phyloP scores from a whole-genome alignment of 2,329 filamentous ascomycete species.

The Coniella vitis region DNA sequence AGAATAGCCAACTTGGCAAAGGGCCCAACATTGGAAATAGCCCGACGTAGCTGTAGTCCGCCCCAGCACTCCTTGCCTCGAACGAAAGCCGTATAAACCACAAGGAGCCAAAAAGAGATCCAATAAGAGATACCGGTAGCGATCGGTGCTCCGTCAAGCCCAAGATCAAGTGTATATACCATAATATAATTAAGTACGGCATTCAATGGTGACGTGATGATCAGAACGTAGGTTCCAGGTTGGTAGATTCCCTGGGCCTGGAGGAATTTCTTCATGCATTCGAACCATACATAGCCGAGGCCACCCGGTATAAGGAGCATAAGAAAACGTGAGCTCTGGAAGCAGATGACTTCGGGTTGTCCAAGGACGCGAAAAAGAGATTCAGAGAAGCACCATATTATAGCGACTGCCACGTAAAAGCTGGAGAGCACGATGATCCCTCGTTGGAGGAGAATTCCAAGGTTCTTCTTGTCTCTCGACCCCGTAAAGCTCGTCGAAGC shows the following conservation, averaged over 20 bases:
- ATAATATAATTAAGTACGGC: constrained; percentile 74
- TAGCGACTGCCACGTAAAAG: constrained; percentile 66
- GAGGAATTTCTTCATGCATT: constrained; percentile 77
- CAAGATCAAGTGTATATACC: constrained; percentile 63
- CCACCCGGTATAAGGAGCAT: constrained; percentile 71
- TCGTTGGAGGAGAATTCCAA: constrained; percentile 73
- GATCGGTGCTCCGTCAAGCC: constrained; percentile 71
- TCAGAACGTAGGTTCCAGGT: constrained; percentile 73
- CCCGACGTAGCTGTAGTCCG: constrained; percentile 56
- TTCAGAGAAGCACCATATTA: constrained; percentile 70
- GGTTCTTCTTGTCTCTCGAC: constrained; percentile 68
- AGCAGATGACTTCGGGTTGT: constrained; percentile 70
- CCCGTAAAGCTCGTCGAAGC: constrained; percentile 79
- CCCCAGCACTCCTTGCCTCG: constrained; percentile 73
- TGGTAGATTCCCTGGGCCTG: constrained; percentile 86
- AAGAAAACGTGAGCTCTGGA: constrained; percentile 67
- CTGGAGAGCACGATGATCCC: constrained; percentile 63
- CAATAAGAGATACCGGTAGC: constrained; percentile 84
- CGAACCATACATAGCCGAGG: constrained; percentile 81
- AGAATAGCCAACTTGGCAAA: constrained; percentile 71
- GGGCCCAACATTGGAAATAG: constrained; percentile 58
- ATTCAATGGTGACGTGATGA: constrained; percentile 78
- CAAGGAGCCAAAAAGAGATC: constrained; percentile 70
- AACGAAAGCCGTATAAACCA: constrained; percentile 66
- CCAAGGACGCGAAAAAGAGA: constrained; percentile 67